Base-by-base conservation (phyloP, 495 filamentous ascomycete genomes). In the Penicillium lividum region DNA sequence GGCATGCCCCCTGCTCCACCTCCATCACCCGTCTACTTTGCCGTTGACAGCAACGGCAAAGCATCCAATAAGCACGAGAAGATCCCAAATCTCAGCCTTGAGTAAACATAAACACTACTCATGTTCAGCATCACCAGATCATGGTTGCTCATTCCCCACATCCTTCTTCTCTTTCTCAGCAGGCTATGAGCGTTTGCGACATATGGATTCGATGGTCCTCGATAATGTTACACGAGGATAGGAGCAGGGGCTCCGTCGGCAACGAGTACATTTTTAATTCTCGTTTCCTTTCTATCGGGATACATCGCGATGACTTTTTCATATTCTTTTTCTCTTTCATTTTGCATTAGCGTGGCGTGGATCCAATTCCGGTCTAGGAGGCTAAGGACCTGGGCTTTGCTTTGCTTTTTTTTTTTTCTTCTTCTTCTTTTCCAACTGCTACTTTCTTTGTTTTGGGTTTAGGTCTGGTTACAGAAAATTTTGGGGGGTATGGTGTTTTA, bases 1-100 rank as follows among this genome's bases (percentile, higher is more conserved):
- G 68, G 68, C 7, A 73, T 78, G 29, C 77, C 80, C 7, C 76
- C 80, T 0, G 67, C 67, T 6, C 80, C 79, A 7, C 80, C 80
- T 16, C 80, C 80, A 5, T 79, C 75, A 3, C 80, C 79, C 0
- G 77, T 80, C 51, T 68, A 70, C 50, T 77, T 73, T 38, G 64
- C 66, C 28, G 57, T 65, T 22, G 58, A 61, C 42, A 61, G 61
- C 13, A 59, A 58, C 11, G 56, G 63, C 42, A 61, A 54, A 25
- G 30, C 56, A 9, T 16, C 43, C 4, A 16, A 9, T 15, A 64
- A 67, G 27, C 58, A 46, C 25, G 59, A 62, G 30, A 57, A 69
- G n/a, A 63, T 69, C 25, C 57, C 59, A 22, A 57, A 51, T 28
- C 28, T 69, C 52, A 63, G 53, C 38, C 53, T 69, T n/a, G 67